These are phyloP conservation scores for Kodamaea fungicola DNA, from an alignment of 1,139 yeast genomes.

Conservation along the genomic window DNA sequence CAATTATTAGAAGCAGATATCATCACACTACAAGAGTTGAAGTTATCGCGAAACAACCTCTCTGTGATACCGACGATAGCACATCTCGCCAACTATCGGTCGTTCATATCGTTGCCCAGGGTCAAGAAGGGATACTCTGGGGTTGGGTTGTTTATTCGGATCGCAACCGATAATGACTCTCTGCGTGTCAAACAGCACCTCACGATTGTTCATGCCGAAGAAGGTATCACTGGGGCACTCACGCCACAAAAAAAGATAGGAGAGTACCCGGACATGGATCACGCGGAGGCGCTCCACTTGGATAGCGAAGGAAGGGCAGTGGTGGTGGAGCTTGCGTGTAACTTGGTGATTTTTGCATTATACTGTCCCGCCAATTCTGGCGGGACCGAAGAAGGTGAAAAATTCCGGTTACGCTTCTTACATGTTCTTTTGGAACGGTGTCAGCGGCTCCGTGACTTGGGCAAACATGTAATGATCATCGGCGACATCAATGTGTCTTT, in stretches of 20 bases:
- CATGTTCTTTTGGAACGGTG: slow-evolving; percentile 58
- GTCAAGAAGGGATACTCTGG: slow-evolving; percentile 83
- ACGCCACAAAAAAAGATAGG: slow-evolving; percentile 41
- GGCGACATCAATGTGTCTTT: slow-evolving; percentile 87
- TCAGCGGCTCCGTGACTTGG: slow-evolving; percentile 43
- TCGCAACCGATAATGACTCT: slow-evolving; percentile 41
- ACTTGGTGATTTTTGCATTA: slow-evolving; percentile 65
- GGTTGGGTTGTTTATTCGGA: slow-evolving; percentile 76
- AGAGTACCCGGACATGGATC: slow-evolving; percentile 57
- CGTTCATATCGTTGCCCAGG: slow-evolving; percentile 69
- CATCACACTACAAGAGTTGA: slow-evolving; percentile 81
- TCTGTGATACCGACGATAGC: slow-evolving; percentile 42
- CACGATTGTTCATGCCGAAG: slow-evolving; percentile 72
- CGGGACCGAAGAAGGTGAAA: slow-evolving; percentile 67
- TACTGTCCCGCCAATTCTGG: slow-evolving; percentile 93
- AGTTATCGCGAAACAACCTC: slow-evolving; percentile 54
- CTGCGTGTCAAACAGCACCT: slow-evolving; percentile 31
- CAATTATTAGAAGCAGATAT: slow-evolving; percentile 64
- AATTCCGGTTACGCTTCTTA: slow-evolving; percentile 57
- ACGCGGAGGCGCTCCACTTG: slow-evolving; percentile 40
- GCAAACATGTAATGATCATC: slow-evolving; percentile 69
- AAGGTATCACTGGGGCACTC: slow-evolving; percentile 79
- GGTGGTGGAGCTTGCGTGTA: slow-evolving; percentile 64
- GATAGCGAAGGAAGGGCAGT: slow-evolving; percentile 87
- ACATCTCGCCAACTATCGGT: slow-evolving; percentile 51